Conservation (phyloP, 257 asterid genomes). For the Pogostemon cablin region DNA sequence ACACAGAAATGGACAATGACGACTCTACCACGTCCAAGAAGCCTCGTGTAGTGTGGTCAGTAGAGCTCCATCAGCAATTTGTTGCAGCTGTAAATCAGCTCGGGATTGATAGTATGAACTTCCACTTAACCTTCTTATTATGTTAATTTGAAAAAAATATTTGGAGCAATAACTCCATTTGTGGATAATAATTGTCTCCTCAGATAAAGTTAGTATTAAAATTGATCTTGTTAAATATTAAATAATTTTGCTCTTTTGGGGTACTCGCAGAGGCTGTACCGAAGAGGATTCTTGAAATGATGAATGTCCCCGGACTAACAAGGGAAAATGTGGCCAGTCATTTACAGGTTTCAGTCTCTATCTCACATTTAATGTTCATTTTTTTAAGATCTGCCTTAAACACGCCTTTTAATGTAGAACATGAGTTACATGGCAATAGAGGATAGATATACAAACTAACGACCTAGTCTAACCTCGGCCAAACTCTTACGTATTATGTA, state of each 20-base stretch:
- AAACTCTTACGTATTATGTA: conserved; percentile 1
- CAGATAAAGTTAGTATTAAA: not conserved
- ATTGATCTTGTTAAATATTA: conserved; percentile 31
- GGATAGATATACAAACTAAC: conserved; percentile 16
- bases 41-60: conserved; percentile 95
- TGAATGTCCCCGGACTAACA: conserved; percentile 87
- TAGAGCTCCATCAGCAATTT: conserved; percentile 94
- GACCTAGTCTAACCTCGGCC: not conserved
- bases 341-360: conserved; percentile 61
- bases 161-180: conserved; percentile 18
- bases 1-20: conserved; percentile 60
- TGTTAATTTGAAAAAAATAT: conserved; percentile 7
- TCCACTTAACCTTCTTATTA: conserved; percentile 11
- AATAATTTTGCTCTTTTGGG: conserved; percentile 14
- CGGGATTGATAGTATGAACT: conserved; percentile 81
- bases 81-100: conserved; percentile 86
- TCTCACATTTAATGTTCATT: conserved; percentile 6
- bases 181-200: not conserved
- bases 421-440: conserved; percentile 5
- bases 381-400: not conserved
- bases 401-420: conserved; percentile 2
- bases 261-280: conserved; percentile 82
- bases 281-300: conserved; percentile 79
- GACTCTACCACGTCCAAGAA: conserved; percentile 64
- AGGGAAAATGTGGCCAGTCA: conserved; percentile 95